A percentile compares a stretch with the other conserved stretches of the same genome.
Conservation (phyloP, 495 filamentous ascomycete species). For the Tuber brumale region DNA sequence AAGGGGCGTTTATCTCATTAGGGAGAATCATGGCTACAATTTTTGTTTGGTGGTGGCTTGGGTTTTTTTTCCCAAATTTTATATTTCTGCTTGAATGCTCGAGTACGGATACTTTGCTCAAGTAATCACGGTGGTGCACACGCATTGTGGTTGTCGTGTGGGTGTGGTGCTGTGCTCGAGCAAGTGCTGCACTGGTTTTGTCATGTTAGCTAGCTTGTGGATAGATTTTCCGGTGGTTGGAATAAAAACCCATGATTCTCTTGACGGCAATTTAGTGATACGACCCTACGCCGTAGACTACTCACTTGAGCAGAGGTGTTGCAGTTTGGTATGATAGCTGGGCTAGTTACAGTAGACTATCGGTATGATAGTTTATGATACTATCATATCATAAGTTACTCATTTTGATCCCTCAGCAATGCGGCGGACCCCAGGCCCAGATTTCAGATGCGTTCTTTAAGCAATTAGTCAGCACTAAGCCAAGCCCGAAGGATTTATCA, state of each 20-base stretch:
- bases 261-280: not conserved
- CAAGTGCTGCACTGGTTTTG: not conserved
- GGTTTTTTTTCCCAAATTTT: not conserved
- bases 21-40: not conserved
- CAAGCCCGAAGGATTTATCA: not conserved
- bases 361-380: too few relatives aligned
- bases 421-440: not conserved
- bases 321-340: not conserved
- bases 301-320: not conserved
- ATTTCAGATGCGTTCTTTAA: not conserved
- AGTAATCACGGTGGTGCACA: not conserved
- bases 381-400: too few relatives aligned
- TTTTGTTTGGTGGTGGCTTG: not conserved
- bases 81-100: not conserved
- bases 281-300: not conserved
- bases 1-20: not conserved
- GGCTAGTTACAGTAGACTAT: too few relatives aligned
- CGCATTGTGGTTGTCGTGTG: not conserved
- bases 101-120: not conserved
- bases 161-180: not conserved
- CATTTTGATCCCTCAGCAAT: not conserved
- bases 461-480: not conserved
- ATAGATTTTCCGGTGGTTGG: not conserved
- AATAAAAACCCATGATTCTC: not conserved
- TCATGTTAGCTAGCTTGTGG: not conserved